Evolutionary conservation across 176 grass and related monocot genomes (phyloP).

Genomic region (Oryza nivara): DNA sequence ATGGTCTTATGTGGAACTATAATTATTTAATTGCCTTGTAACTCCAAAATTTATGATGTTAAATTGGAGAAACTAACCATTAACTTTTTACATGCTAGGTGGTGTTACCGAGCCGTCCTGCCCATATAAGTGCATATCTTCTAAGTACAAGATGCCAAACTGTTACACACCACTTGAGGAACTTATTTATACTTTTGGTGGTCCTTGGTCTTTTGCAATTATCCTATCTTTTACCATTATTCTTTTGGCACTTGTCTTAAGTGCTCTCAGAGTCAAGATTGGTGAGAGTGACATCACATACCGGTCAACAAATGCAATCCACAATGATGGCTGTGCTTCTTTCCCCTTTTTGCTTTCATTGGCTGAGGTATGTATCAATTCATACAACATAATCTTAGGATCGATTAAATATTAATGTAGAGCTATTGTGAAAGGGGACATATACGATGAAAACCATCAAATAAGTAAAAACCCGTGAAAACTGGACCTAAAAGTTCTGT

Average conservation of each 20-base stretch:
- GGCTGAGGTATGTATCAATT: constrained; percentile 77
- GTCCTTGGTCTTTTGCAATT: constrained; percentile 87
- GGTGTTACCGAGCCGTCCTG: constrained; percentile 81
- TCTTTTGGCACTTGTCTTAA: constrained; percentile 84
- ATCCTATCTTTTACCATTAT: constrained; percentile 74
- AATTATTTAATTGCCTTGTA: constrained; percentile 6
- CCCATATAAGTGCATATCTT: constrained; percentile 90
- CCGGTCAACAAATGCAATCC: constrained; percentile 68
- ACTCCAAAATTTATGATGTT: constrained; percentile 23
- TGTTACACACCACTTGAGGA: constrained; percentile 98
- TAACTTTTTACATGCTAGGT: constrained; percentile 62
- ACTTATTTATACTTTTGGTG: constrained; percentile 88
- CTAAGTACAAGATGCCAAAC: constrained; percentile 97
- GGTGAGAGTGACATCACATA: constrained; percentile 72
- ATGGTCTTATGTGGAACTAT: constrained; percentile 25
- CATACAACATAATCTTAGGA: constrained; percentile 23
- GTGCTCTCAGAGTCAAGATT: constrained; percentile 94
- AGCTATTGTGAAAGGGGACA: not conserved
- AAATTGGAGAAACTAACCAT: constrained; percentile 23
- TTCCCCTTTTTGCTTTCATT: constrained; percentile 92
- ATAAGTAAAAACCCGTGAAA: too few species aligned
- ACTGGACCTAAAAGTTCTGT: too few species aligned
- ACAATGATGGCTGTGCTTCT: constrained; percentile 82
- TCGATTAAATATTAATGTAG: constrained; percentile 10
- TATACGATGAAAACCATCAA: too few species aligned